Conservation (phyloP, 2,329 filamentous ascomycete species). For the Boeremia lycopersici region DNA sequence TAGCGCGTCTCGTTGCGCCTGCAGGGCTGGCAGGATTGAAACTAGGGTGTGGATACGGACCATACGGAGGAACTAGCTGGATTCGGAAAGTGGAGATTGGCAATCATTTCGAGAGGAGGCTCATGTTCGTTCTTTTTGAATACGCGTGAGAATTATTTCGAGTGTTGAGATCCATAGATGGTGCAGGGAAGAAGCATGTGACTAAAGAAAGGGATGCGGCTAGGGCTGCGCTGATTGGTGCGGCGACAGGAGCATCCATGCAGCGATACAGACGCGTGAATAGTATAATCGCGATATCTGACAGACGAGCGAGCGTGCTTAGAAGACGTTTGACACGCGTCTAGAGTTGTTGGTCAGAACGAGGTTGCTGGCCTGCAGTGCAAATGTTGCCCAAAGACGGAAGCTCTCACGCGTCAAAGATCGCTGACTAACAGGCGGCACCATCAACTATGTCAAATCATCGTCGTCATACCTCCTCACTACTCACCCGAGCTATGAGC, state of each 20-base stretch:
- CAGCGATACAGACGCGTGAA: slow-evolving; percentile 1
- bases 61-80: neutral
- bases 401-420: slow-evolving; percentile 15
- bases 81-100: slow-evolving; percentile 5
- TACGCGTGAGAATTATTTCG: neutral
- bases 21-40: neutral
- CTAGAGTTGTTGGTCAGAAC: neutral
- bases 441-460: slow-evolving; percentile 1
- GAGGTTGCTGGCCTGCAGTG: neutral
- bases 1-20: neutral
- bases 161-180: neutral
- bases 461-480: slow-evolving; percentile 19
- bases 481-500: slow-evolving; percentile 8
- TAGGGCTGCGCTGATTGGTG: neutral
- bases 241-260: neutral
- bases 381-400: neutral
- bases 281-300: neutral
- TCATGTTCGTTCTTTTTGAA: neutral
- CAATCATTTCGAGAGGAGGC: neutral
- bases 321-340: neutral
- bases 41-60: neutral
- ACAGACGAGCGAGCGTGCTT: neutral
- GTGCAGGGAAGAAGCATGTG: too few species aligned
- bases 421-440: slow-evolving; percentile 12
- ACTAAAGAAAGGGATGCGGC: neutral